Conservation (phyloP, 2,329 filamentous ascomycete species). For the Talaromyces sp. region DNA sequence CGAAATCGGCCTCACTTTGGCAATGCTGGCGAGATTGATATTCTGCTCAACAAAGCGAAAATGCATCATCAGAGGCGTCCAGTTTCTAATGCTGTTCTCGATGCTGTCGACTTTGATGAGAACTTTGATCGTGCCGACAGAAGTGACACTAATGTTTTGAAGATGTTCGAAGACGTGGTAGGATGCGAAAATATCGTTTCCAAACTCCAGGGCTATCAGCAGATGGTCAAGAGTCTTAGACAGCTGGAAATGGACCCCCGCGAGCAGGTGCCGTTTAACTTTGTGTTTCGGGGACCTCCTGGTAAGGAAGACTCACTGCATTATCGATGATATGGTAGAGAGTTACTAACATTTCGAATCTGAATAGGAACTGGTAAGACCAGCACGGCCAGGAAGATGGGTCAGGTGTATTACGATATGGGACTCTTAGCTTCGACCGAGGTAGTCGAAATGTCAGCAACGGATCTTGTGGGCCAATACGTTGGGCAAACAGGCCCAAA, state of each 20-base stretch:
- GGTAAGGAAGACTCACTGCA: conserved; percentile 38
- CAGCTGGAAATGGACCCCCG: conserved; percentile 51
- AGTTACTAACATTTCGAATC: neutral
- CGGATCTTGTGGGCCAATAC: conserved; percentile 65
- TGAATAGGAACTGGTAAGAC: conserved; percentile 62
- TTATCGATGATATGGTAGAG: conserved; percentile 10
- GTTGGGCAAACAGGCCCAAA: conserved; percentile 68
- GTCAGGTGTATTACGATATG: conserved; percentile 70
- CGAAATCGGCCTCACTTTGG: conserved; percentile 64
- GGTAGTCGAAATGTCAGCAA: conserved; percentile 63
- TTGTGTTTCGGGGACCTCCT: conserved; percentile 63
- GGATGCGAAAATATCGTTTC: conserved; percentile 54
- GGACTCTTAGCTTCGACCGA: conserved; percentile 59
- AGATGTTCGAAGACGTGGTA: conserved; percentile 56
- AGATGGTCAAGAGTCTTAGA: conserved; percentile 49
- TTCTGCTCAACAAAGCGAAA: conserved; percentile 58
- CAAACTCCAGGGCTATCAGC: conserved; percentile 53
- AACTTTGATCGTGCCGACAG: conserved; percentile 52
- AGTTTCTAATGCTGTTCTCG: conserved; percentile 16
- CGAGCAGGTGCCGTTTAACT: conserved; percentile 61
- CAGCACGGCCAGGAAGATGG: conserved; percentile 66
- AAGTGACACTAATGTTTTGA: conserved; percentile 45
- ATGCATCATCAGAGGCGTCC: conserved; percentile 44
- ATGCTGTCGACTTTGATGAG: conserved; percentile 52
- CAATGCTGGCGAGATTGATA: conserved; percentile 72